Evolutionary conservation across 2,329 filamentous ascomycete species (phyloP), one percentile per base, ranked within the genome.

Genomic region (Talaromyces sp.): DNA sequence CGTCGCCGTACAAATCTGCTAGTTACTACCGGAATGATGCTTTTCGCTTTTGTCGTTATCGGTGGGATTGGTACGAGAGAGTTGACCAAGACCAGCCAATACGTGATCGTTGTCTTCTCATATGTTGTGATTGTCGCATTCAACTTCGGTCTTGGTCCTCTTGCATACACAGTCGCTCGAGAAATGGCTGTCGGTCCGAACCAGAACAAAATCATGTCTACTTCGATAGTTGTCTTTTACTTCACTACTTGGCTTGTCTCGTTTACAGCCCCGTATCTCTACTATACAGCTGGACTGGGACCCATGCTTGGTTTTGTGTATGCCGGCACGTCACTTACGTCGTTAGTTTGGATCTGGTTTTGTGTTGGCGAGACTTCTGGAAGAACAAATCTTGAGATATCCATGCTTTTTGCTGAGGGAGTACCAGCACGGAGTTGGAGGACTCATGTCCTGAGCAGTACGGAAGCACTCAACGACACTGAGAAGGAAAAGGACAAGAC

Each of bases 281-380:
- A 58, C n/a, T 52, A 31, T 17, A 58, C 35, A 17, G 56, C 56
- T 17, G 56, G 49, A 2, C 32, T 58, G 24, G 56, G 56, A 8
- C 56, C 56, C 8, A 58, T 58, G 56, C 46, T 58, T 14, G 32
- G 56, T 31, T 58, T 58, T 14, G 56, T 58, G 32, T 58, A 58
- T 24, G 56, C 56, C 9, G 56, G 49, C 24, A 50, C 49, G 7
- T 41, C 56, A 31, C 26, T 58, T n/a, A 58, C 56, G 13, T 58
- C 56, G n/a, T 14, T 58, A 13, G 31, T 38, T 10, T 58, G 56
- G 56, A 49, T 53, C 31, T 58, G 50, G 56, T 54, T 53, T 10
- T 58, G 56, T 32, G 50, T 58, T 50, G 56, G 56, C 3, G 56
- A 58, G 21, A 54, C 56, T 4, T 35, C 38, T 4, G 56, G 56